These are phyloP conservation scores for Cyclospora cayetanensis DNA, from an alignment of 169 alveolate genomes.

Conservation along the genomic window DNA sequence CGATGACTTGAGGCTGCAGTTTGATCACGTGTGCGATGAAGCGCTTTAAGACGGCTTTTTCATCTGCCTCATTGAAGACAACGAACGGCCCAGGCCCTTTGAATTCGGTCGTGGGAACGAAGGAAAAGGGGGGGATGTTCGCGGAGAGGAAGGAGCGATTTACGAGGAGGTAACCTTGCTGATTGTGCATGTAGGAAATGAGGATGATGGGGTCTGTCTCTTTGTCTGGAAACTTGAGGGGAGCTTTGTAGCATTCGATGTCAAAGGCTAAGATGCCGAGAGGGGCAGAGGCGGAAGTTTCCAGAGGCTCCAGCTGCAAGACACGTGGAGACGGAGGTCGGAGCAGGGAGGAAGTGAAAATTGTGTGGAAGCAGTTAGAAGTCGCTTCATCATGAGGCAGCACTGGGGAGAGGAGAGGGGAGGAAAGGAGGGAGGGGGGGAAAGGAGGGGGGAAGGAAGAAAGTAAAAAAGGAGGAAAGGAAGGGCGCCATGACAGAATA, in stretches of 20 bases:
- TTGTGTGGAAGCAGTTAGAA: too few species aligned
- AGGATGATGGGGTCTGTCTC: constrained; percentile 82
- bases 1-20: constrained; percentile 75
- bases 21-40: constrained; percentile 75
- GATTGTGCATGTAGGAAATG: constrained; percentile 85
- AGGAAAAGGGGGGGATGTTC: constrained; percentile 95
- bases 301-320: constrained; percentile 60
- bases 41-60: constrained; percentile 76
- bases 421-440: neutral
- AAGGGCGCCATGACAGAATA: neutral
- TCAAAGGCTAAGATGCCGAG: constrained; percentile 97
- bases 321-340: neutral
- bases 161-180: constrained; percentile 96
- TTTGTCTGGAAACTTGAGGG: constrained; percentile 98
- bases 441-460: neutral
- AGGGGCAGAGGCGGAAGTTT: constrained; percentile 85
- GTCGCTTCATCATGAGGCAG: too few species aligned
- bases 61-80: constrained; percentile 87
- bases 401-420: too few species aligned
- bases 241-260: constrained; percentile 97
- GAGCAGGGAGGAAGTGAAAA: too few species aligned
- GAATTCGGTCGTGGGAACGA: constrained; percentile 96
- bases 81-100: constrained; percentile 84
- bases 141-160: constrained; percentile 93
- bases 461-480: neutral